phyloP scores from a whole-genome alignment of 192 early-diverging fungal species.

The Phycomyces blakesleeanus region DNA sequence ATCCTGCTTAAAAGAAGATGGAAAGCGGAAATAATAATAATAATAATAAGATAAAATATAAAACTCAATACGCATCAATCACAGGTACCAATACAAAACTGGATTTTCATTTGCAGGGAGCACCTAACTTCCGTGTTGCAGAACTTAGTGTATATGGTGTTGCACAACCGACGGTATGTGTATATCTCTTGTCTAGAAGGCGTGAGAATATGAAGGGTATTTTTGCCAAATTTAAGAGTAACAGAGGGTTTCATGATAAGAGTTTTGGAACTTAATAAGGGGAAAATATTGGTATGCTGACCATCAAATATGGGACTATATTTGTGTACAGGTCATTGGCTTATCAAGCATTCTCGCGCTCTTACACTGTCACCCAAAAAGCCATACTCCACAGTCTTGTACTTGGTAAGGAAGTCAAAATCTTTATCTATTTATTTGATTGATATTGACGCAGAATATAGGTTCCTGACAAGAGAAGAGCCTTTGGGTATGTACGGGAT shows the following conservation, averaged over 20 bases:
- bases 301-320: not conserved
- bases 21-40: no score
- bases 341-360: slow-evolving; percentile 53
- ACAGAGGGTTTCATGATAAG: no score
- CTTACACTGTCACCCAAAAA: slow-evolving; percentile 47
- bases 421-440: not conserved
- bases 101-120: slow-evolving; percentile 59
- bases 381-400: slow-evolving; percentile 15
- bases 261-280: no score
- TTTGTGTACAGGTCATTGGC: slow-evolving; percentile 34
- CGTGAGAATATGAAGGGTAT: not conserved
- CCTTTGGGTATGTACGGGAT: slow-evolving; percentile 27
- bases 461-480: slow-evolving; percentile 41
- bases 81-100: slow-evolving; percentile 37
- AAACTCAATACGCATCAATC: no score
- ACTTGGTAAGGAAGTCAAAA: no score
- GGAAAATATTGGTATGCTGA: no score
- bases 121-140: slow-evolving; percentile 62
- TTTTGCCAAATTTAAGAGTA: not conserved
- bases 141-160: slow-evolving; percentile 60
- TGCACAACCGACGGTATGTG: slow-evolving; percentile 53
- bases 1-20: no score
- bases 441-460: not conserved
- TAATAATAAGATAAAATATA: no score
- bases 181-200: not conserved